Conservation (phyloP, 2,329 filamentous ascomycete genomes). For the Ophiostoma perfectum region DNA sequence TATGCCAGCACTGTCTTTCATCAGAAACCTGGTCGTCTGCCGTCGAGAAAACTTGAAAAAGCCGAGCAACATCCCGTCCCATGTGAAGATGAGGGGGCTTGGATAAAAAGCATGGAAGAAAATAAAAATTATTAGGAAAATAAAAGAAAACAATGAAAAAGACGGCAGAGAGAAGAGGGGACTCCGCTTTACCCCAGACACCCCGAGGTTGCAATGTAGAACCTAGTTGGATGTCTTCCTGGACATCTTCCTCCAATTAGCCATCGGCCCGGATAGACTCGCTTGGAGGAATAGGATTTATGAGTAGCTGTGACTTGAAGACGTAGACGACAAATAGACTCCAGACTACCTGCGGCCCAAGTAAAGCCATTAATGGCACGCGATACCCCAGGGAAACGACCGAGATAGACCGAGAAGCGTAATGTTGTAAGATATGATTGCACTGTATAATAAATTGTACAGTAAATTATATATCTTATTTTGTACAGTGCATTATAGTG, state of each 20-base stretch:
- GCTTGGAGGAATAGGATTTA: background rate
- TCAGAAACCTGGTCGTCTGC: too few species aligned
- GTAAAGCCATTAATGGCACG: background rate
- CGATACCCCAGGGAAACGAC: conserved; percentile 2
- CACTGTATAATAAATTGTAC: background rate
- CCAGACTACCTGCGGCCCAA: background rate
- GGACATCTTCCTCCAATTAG: too few species aligned
- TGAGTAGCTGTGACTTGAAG: background rate
- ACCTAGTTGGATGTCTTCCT: background rate
- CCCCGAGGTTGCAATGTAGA: background rate
- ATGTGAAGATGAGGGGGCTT: background rate
- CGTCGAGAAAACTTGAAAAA: background rate
- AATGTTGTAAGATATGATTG: background rate
- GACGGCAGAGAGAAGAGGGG: background rate
- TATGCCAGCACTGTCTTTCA: background rate
- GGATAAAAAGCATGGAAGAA: background rate
- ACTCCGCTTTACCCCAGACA: conserved; percentile 13
- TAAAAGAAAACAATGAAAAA: background rate
- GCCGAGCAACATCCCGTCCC: background rate
- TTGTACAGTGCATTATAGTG: too few species aligned
- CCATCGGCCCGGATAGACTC: conserved; percentile 12
- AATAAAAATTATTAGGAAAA: background rate
- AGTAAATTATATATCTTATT: too few species aligned
- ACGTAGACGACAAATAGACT: background rate
- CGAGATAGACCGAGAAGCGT: background rate